Evolutionary conservation across 23 red algal genomes (phyloP), one percentile per base, ranked within the genome.

Genomic region (Chondrus crispus): DNA sequence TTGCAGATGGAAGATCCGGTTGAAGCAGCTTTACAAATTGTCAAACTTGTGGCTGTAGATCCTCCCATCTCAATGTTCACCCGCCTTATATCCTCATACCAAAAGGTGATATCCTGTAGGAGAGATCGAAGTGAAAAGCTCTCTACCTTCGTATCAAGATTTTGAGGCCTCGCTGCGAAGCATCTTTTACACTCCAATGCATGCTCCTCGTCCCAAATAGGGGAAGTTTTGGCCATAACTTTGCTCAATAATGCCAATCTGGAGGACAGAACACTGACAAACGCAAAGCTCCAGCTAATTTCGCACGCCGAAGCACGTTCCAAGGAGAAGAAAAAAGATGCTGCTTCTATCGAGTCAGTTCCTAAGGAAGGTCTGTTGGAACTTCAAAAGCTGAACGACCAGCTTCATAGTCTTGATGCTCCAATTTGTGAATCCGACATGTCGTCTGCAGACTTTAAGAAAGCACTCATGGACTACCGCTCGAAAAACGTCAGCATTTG

Each of bases 221-320:
- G 70, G 43, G 70, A 76, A 20, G 70, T 75, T 44, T 46, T 75
- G 42, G 6, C 70, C 70, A 75, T 75, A 8, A 75, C 70, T 9
- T 46, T 64, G 58, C 14, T 64, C 26, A 64, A 64, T 20, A 64
- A 64, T 64, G 58, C 58, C 6, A 64, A 64, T 9, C 70, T 75
- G 36, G 20, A 26, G 4, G 70, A 75, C 5, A 75, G 20, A 20
- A 75, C 70, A 4, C 42, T 75, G 28, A 75, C 70, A 7, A 75
- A 75, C 19, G 70, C 70, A 38, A 75, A 9, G 8, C 7, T 75
- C 26, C 58, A 64, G 58, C 58, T 64, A 9, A 18, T 64, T 32
- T n/a, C 58, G 8, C 58, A 32, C 35, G 58, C 24, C 58, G 58
- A 64, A n/a, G n/a, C n/a, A n/a, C n/a, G n/a, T n/a, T n/a, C n/a